Conservation (phyloP, 2,329 filamentous ascomycete species). For the Ophiostoma pallidulum region DNA sequence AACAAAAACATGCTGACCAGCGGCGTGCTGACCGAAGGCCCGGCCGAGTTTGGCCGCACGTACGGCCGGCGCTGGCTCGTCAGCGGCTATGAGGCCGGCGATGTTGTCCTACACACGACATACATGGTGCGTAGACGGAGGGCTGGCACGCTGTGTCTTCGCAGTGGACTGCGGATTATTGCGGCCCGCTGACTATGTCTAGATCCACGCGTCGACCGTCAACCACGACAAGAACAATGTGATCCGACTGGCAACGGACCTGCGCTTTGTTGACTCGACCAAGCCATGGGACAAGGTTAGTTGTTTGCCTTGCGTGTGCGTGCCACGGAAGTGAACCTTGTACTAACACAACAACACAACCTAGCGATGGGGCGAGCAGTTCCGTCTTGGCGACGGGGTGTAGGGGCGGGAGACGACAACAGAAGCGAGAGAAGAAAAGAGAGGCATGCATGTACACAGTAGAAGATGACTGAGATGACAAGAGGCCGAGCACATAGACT, state of each 20-base stretch:
- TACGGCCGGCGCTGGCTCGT: conserved; percentile 27
- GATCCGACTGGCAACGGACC: conserved; percentile 46
- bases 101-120: conserved; percentile 30
- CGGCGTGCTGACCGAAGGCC: conserved; percentile 42
- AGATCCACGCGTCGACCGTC: conserved; percentile 50
- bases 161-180: too few relatives aligned
- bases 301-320: neutral
- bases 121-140: conserved; percentile 29
- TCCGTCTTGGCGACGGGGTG: conserved; percentile 5
- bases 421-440: too few relatives aligned
- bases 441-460: too few relatives aligned
- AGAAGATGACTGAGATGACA: too few relatives aligned
- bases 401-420: neutral
- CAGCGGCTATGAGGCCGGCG: conserved; percentile 30
- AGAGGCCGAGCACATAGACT: too few relatives aligned
- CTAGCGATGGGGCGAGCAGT: conserved; percentile 3
- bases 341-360: neutral
- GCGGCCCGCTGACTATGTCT: conserved; percentile 9
- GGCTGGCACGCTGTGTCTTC: too few relatives aligned
- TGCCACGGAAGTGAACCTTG: neutral
- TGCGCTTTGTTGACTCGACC: conserved; percentile 40
- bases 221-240: conserved; percentile 42
- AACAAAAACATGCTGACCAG: conserved; percentile 51
- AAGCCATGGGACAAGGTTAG: conserved; percentile 6
- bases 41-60: conserved; percentile 27